Evolutionary conservation across 1,284 basidiomycete genomes (phyloP).

Genomic region (Apiotrichum veenhuisii): DNA sequence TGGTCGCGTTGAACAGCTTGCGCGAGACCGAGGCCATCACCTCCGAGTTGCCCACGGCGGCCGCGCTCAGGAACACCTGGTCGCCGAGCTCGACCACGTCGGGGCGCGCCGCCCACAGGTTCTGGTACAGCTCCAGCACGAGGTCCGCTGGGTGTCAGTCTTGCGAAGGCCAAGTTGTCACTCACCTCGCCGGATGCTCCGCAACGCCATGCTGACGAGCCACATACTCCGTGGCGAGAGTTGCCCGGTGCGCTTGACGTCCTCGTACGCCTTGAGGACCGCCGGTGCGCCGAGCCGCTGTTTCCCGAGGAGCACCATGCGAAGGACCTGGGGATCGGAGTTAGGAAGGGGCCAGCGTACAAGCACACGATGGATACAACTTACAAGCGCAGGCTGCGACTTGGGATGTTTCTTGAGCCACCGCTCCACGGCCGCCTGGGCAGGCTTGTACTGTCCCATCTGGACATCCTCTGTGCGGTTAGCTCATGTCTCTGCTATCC

Average conservation of each 20-base stretch:
- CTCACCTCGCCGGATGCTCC: conserved; percentile 35
- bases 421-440: conserved; percentile 24
- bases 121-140: conserved; percentile 28
- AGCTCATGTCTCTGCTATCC: background rate
- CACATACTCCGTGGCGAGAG: conserved; percentile 28
- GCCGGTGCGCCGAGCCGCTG: conserved; percentile 10
- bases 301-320: conserved; percentile 32
- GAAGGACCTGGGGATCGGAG: conserved; percentile 19
- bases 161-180: background rate
- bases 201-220: conserved; percentile 25
- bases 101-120: conserved; percentile 27
- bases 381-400: conserved; percentile 40
- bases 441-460: conserved; percentile 23
- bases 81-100: conserved; percentile 28
- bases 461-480: conserved; percentile 33
- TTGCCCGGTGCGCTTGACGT: conserved; percentile 26
- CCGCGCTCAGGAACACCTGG: conserved; percentile 37
- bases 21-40: conserved; percentile 26
- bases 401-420: conserved; percentile 40
- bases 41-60: conserved; percentile 27
- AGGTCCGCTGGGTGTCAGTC: conserved; percentile 29
- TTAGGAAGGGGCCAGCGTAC: background rate
- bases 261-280: conserved; percentile 24
- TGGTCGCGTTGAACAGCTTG: conserved; percentile 40
- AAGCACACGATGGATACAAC: background rate